Evolutionary conservation across 2,329 filamentous ascomycete species (phyloP).

Genomic region (Penicillium sp.): DNA sequence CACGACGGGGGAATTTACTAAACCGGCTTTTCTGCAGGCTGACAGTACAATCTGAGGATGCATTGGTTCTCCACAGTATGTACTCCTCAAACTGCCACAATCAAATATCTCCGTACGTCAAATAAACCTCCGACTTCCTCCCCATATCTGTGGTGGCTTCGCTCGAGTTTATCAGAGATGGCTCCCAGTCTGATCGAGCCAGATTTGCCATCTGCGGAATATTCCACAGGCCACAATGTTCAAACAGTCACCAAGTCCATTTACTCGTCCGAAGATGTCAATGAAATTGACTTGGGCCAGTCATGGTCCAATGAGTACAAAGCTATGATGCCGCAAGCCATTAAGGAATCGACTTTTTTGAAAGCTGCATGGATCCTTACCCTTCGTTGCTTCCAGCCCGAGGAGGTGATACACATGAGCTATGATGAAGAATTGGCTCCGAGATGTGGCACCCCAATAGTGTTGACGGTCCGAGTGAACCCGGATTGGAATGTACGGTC

Average conservation of each 20-base stretch:
- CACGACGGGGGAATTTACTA: too few relatives aligned
- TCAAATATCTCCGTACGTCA: too few relatives aligned
- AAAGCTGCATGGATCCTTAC: constrained; percentile 5
- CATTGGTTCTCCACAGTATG: too few relatives aligned
- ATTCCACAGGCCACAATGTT: not conserved
- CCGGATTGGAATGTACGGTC: not conserved
- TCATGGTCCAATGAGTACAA: not conserved
- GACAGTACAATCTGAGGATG: too few relatives aligned
- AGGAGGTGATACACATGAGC: not conserved
- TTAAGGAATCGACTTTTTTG: not conserved
- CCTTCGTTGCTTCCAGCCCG: constrained; percentile 2
- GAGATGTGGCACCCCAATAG: not conserved
- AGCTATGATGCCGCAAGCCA: not conserved
- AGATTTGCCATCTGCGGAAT: too few relatives aligned
- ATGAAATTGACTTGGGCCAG: not conserved
- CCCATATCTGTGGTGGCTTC: too few relatives aligned
- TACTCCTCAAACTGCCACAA: too few relatives aligned
- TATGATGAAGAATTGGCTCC: not conserved
- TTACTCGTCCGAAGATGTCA: not conserved
- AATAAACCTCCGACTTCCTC: too few relatives aligned
- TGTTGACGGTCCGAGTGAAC: not conserved
- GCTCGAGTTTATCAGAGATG: too few relatives aligned
- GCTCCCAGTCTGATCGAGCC: too few relatives aligned
- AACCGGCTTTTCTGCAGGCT: too few relatives aligned
- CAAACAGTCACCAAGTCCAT: not conserved